Base-by-base conservation (phyloP, 1,284 basidiomycete genomes). In the Puccinia horiana region DNA sequence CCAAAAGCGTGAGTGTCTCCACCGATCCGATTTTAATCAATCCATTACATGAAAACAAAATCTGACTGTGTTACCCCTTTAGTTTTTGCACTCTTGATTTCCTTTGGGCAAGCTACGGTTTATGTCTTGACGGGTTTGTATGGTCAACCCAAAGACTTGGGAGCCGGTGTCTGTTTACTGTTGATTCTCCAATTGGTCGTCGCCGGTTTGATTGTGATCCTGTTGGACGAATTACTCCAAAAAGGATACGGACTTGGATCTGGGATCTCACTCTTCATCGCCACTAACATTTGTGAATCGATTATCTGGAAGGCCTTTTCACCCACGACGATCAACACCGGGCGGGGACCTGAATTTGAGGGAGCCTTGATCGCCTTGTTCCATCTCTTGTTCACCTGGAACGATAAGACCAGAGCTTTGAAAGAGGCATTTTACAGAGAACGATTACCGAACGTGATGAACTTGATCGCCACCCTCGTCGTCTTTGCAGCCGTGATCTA, bases 301-400 rank as follows among this genome's bases (percentile, higher is more conserved):
- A 99, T 99, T 89, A 92, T 98, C 86, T 99, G 96, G 96, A 99
- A 99, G 88, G 96, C 96, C 1, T 98, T 99, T 89, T 96, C 94
- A 2, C 97, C 96, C 42, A 98, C 95, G 47, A 98, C 96, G 70
- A 89, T 98, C 89, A 99, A 99, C 91, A 98, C 95, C 37, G 96
- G 96, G 76, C 94, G 96, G 85, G 96, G 96, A 8, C 94, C 96
- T 83, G 96, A 99, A 88, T 99, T 99, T 85, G 96, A 99, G 87
- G 96, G 96, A 84, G 96, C 96, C 52, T 90, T 98, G 84, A 93
- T 98, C 83, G 93, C 96, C 3, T 91, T 98, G 83, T 98, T 98
- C 94, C 97, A 99, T 88, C 91, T 98, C 63, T 89, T 98, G 83
- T 97, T 99, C 89, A 98, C 96, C 26, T 97, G 95, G 94, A 94